Conservation (phyloP, 352 stramenopile species). For the Phytophthora aleatoria region DNA sequence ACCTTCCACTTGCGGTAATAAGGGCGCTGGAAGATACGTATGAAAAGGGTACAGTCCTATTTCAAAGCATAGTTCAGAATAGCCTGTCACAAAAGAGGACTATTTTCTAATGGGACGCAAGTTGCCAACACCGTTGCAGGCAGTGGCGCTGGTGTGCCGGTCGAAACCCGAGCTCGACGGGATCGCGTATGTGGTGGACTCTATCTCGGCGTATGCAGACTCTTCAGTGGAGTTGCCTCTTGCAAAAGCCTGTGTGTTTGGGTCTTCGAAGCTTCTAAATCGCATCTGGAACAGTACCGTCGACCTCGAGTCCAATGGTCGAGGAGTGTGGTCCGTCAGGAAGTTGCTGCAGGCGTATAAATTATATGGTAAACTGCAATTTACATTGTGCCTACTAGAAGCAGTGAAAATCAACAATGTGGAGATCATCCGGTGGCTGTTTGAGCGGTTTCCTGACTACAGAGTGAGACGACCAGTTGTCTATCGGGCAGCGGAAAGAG, state of each 20-base stretch:
- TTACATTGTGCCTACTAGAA: slow-evolving; percentile 4
- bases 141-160: neutral
- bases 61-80: too few relatives aligned
- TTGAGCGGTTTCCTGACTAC: slow-evolving; percentile 11
- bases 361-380: slow-evolving; percentile 12
- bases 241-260: neutral
- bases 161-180: neutral
- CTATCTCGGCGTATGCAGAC: neutral
- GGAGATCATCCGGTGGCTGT: slow-evolving; percentile 11
- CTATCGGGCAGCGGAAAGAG: neutral
- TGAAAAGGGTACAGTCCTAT: too few relatives aligned
- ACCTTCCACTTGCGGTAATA: slow-evolving; percentile 39
- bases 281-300: neutral
- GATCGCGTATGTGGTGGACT: neutral
- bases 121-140: too few relatives aligned
- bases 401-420: slow-evolving; percentile 1
- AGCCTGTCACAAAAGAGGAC: too few relatives aligned
- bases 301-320: slow-evolving; percentile 2
- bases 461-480: slow-evolving; percentile 10
- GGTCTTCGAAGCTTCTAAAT: neutral
- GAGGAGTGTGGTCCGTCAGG: slow-evolving; percentile 9
- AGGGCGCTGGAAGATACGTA: too few relatives aligned
- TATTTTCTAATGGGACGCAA: too few relatives aligned
- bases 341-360: slow-evolving; percentile 2
- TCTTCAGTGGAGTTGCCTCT: neutral